These are phyloP conservation scores for Senecio squalidus DNA, from an alignment of 140 eudicot genomes.

Conservation along the genomic window DNA sequence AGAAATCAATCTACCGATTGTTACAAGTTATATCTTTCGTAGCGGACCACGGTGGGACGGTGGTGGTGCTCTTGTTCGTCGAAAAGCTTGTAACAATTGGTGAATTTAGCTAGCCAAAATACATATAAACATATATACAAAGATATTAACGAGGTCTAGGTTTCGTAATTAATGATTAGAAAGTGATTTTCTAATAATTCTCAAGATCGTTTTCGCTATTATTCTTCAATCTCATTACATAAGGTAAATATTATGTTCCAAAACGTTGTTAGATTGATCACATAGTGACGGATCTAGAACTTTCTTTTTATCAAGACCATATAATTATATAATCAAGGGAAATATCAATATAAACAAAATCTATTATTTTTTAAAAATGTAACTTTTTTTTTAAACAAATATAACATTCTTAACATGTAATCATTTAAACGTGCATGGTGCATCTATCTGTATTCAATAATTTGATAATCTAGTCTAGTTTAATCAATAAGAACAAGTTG, in stretches of 20 bases:
- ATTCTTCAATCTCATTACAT: conserved; percentile 12
- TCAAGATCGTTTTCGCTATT: conserved; percentile 27
- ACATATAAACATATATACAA: conserved; percentile 14
- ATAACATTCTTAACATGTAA: too few species aligned
- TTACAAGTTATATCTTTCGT: conserved; percentile 23
- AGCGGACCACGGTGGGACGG: conserved; percentile 26
- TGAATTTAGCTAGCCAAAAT: neutral
- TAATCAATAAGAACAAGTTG: neutral
- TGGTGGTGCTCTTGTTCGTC: conserved; percentile 12
- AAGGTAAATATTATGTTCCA: conserved; percentile 2
- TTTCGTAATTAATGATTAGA: conserved; percentile 6
- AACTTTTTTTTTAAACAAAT: too few species aligned
- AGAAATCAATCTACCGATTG: conserved; percentile 22
- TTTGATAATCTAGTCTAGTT: neutral
- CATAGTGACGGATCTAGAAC: too few species aligned
- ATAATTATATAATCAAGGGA: too few species aligned
- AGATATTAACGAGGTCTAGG: conserved; percentile 12
- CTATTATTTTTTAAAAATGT: too few species aligned
- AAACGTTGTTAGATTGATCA: neutral
- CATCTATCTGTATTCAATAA: conserved; percentile 23
- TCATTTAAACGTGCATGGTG: neutral
- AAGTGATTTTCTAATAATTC: conserved; percentile 15
- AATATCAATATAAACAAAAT: too few species aligned
- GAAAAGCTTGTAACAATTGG: conserved; percentile 33
- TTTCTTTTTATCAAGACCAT: too few species aligned